Evolutionary conservation across 176 grass and related monocot genomes (phyloP).

Genomic region (Themeda triandra): DNA sequence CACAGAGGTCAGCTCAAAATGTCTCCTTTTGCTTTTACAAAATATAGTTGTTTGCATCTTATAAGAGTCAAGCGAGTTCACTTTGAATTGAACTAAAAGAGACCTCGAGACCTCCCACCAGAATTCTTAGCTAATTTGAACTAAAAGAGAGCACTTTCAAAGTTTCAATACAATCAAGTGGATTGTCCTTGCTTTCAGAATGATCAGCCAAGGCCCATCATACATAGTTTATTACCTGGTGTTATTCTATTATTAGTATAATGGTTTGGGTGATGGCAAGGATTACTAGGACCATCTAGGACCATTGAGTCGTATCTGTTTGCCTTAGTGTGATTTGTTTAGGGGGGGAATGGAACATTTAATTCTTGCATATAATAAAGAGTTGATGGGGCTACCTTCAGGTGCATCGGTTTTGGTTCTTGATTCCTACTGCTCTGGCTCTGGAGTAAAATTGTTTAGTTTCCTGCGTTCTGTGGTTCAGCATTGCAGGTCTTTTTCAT

Average conservation of each 20-base stretch:
- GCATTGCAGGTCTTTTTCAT: not conserved
- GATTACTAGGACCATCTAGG: not conserved
- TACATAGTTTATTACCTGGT: not conserved
- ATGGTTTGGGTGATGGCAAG: not conserved
- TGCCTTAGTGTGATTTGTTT: not conserved
- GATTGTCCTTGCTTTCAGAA: not conserved
- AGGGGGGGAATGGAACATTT: not conserved
- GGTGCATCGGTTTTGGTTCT: not conserved
- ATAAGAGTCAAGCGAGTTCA: not conserved
- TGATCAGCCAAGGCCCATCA: not conserved
- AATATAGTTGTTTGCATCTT: constrained; percentile 16
- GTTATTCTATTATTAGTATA: not conserved
- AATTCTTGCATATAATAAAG: not conserved
- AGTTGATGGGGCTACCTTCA: not conserved
- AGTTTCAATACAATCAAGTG: not conserved
- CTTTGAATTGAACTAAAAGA: not conserved
- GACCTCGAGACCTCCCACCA: not conserved
- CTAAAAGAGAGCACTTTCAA: not conserved
- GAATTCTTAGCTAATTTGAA: not conserved
- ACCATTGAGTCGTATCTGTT: not conserved
- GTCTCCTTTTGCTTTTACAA: not conserved
- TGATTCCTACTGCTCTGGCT: not conserved
- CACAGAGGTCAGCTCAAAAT: constrained; percentile 38
- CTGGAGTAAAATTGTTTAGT: not conserved
- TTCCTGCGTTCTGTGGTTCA: not conserved